A percentile compares a stretch with the other conserved stretches of the same genome.
phyloP scores from a whole-genome alignment of 371 early-diverging fungal genomes.

The Caulochytrium protostelioides region DNA sequence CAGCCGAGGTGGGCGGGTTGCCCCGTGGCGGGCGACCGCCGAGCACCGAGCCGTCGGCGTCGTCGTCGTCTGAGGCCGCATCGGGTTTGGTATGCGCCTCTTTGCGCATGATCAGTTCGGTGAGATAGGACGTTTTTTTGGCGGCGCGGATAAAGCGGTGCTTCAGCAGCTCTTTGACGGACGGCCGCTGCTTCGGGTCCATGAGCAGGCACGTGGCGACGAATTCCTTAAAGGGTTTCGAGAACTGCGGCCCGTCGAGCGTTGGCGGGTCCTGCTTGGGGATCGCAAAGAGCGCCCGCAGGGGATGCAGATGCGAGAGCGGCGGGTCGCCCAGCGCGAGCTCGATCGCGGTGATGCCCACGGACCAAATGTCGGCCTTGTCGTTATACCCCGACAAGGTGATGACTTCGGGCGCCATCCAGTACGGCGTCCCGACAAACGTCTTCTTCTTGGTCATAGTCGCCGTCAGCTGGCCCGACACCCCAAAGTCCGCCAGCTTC shows the following conservation, averaged over 20 bases:
- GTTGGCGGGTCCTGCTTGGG: conserved; percentile 80
- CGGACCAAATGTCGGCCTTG: conserved; percentile 97
- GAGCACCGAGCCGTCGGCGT: too few relatives aligned
- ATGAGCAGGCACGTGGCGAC: conserved; percentile 63
- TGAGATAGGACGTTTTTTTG: conserved; percentile 47
- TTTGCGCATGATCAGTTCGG: conserved; percentile 1
- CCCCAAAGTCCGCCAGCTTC: conserved; percentile 94
- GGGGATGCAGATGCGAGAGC: conserved; percentile 70
- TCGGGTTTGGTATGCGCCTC: neutral
- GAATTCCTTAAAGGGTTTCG: conserved; percentile 77
- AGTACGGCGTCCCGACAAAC: conserved; percentile 96
- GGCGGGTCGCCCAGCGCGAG: conserved; percentile 85
- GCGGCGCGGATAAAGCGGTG: conserved; percentile 69
- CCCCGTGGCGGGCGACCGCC: neutral
- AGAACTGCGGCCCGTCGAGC: conserved; percentile 34
- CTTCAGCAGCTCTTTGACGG: conserved; percentile 71
- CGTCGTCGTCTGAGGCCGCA: too few relatives aligned
- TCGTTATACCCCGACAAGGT: conserved; percentile 81
- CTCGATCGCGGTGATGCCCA: conserved; percentile 96
- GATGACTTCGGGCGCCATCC: conserved; percentile 98
- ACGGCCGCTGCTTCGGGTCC: conserved; percentile 61
- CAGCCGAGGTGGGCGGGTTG: neutral
- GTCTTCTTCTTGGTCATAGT: conserved; percentile 87
- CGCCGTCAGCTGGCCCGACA: conserved; percentile 84
- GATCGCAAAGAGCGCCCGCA: conserved; percentile 79